Evolutionary conservation across 768 basidiomycete genomes (phyloP).

Genomic region (Cubamyces sp.): DNA sequence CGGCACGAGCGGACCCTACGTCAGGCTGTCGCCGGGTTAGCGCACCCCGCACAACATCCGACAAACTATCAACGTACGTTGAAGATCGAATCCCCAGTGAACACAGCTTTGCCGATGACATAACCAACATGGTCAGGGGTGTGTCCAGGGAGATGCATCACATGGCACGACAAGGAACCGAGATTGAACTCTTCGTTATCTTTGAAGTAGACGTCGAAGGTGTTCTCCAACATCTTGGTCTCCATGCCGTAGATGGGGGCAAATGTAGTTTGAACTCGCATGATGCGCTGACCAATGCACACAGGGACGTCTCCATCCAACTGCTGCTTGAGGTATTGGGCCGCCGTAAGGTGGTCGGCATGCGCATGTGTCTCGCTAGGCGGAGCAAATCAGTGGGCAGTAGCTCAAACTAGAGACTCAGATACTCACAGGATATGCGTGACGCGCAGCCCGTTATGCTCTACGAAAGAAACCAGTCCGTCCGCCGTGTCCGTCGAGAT

Average conservation of each 20-base stretch:
- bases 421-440: constrained; percentile 39
- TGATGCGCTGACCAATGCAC: constrained; percentile 43
- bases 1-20: constrained; percentile 43
- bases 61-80: constrained; percentile 29
- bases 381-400: background rate
- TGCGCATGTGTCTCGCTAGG: constrained; percentile 46
- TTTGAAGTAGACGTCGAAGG: constrained; percentile 40
- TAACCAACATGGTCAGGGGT: constrained; percentile 44
- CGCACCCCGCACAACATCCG: background rate
- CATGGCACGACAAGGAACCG: constrained; percentile 35
- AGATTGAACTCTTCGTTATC: constrained; percentile 42
- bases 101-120: constrained; percentile 40
- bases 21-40: constrained; percentile 35
- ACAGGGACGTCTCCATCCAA: constrained; percentile 36
- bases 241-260: constrained; percentile 39
- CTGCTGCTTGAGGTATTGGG: constrained; percentile 39
- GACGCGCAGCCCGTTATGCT: constrained; percentile 36
- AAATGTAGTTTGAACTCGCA: constrained; percentile 40
- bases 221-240: constrained; percentile 28
- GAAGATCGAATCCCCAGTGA: constrained; percentile 46
- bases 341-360: constrained; percentile 44
- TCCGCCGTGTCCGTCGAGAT: constrained; percentile 41
- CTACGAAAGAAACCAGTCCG: constrained; percentile 37
- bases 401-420: too few relatives aligned
- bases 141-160: constrained; percentile 44